Evolutionary conservation across 2,329 filamentous ascomycete species (phyloP).

Genomic region (Penicillium sp.): DNA sequence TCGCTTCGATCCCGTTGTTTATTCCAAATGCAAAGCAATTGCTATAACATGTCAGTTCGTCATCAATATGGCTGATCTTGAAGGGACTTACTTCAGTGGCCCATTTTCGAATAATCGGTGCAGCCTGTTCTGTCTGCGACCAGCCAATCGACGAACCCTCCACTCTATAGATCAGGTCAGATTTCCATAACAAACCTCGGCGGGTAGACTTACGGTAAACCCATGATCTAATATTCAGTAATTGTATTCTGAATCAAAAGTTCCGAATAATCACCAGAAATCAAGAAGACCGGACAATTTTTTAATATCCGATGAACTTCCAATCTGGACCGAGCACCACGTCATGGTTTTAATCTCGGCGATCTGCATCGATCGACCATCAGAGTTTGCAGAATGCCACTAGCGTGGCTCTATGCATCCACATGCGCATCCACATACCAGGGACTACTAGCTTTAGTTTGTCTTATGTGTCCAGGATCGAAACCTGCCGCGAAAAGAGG

Average conservation of each 20-base stretch:
- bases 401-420: neutral
- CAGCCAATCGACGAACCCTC: constrained; percentile 7
- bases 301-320: neutral
- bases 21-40: constrained; percentile 12
- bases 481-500: no score
- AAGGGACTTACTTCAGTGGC: constrained; percentile 5
- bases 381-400: neutral
- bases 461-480: no score
- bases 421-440: neutral
- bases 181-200: no score
- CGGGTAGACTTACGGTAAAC: neutral
- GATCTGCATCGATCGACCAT: neutral
- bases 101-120: constrained; percentile 7
- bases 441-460: no score
- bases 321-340: neutral
- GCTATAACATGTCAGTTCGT: neutral
- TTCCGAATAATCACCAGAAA: no score
- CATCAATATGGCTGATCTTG: neutral
- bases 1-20: constrained; percentile 5
- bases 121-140: constrained; percentile 7
- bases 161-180: neutral
- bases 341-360: neutral
- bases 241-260: no score
- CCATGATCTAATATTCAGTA: neutral
- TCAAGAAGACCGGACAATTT: neutral